Evolutionary conservation across 306 rosid genomes (phyloP).

Genomic region (Gastrolobium bilobum): DNA sequence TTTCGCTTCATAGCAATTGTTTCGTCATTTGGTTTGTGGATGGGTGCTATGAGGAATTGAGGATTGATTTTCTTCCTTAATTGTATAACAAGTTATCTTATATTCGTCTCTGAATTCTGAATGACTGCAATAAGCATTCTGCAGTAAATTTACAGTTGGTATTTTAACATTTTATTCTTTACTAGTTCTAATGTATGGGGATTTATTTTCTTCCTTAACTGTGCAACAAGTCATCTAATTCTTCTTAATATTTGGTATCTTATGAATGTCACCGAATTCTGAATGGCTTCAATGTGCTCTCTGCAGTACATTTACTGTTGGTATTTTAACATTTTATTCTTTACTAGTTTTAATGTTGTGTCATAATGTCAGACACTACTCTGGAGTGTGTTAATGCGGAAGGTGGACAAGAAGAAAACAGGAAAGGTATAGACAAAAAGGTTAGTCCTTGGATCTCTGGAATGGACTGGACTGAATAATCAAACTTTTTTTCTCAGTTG

Average conservation of each 20-base stretch:
- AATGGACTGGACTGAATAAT: conserved; percentile 14
- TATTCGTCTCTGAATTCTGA: conserved; percentile 38
- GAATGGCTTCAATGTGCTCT: conserved; percentile 8
- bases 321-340: conserved; percentile 14
- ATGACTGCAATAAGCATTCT: background rate
- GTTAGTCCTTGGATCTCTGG: conserved; percentile 52
- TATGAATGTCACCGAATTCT: conserved; percentile 20
- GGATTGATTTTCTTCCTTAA: background rate
- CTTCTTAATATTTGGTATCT: conserved; percentile 14
- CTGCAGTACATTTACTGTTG: conserved; percentile 3
- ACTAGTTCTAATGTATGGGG: background rate
- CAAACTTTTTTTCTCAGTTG: conserved; percentile 37
- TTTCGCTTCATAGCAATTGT: background rate
- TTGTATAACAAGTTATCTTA: background rate
- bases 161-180: conserved; percentile 3
- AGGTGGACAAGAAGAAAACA: conserved; percentile 61
- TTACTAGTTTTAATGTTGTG: conserved; percentile 34
- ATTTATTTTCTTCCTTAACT: conserved; percentile 16
- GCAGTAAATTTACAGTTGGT: background rate
- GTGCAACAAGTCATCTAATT: conserved; percentile 5
- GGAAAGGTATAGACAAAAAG: conserved; percentile 70
- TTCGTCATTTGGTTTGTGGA: background rate
- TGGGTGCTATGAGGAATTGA: background rate
- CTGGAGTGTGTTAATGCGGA: conserved; percentile 57
- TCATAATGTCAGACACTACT: conserved; percentile 52